Conservation (phyloP, 2,329 filamentous ascomycete species). For the Chaetomium strumarium region DNA sequence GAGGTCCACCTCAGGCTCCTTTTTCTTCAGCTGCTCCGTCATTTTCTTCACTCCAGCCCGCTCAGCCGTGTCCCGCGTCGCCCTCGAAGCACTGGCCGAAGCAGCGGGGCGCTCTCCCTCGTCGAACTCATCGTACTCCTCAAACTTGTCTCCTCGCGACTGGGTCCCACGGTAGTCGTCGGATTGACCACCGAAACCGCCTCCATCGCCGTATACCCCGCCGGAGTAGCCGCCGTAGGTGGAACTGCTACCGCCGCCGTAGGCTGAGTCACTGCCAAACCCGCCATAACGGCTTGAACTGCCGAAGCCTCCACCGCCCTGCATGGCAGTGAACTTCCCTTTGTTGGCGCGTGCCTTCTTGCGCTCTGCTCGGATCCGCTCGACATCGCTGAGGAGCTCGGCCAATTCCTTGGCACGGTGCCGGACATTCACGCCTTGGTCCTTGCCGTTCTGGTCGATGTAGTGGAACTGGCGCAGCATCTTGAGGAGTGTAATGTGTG, state of each 20-base stretch:
- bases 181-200: conserved; percentile 77
- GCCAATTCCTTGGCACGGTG: conserved; percentile 94
- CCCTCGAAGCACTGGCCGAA: conserved; percentile 43
- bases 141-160: conserved; percentile 68
- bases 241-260: conserved; percentile 25
- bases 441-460: conserved; percentile 94
- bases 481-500: conserved; percentile 89
- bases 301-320: conserved; percentile 65
- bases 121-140: conserved; percentile 96
- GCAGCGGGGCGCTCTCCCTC: conserved; percentile 53
- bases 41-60: conserved; percentile 50
- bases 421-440: conserved; percentile 95
- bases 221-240: conserved; percentile 56
- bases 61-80: conserved; percentile 42
- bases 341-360: conserved; percentile 90
- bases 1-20: conserved; percentile 84
- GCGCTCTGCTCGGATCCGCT: conserved; percentile 70
- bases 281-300: conserved; percentile 69
- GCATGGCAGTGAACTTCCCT: conserved; percentile 93
- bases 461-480: conserved; percentile 99
- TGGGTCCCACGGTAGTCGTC: conserved; percentile 64
- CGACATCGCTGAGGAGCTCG: conserved; percentile 88
- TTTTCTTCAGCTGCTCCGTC: conserved; percentile 67
- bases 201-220: conserved; percentile 90
- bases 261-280: conserved; percentile 74